Percentiles rank a stretch among this genome's conserved stretches.
Evolutionary conservation across 495 filamentous ascomycete species (phyloP).

Genomic region (Daldinia bambusicola): DNA sequence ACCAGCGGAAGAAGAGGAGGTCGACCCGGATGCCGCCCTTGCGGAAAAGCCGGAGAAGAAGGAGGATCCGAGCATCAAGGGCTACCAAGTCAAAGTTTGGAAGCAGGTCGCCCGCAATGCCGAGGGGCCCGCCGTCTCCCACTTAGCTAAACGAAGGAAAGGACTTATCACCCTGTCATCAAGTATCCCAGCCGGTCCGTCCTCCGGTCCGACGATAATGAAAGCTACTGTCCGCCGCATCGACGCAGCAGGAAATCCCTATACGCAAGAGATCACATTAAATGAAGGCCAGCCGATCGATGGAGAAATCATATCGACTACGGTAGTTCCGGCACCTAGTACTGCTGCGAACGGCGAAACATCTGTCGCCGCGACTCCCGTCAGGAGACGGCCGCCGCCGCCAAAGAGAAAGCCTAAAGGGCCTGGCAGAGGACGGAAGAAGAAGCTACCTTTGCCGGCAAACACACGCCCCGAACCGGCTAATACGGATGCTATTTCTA

Average conservation of each 20-base stretch:
- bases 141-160: conserved; percentile 86
- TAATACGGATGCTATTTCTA: conserved; percentile 46
- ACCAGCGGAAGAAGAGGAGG: conserved; percentile 64
- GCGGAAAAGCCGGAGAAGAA: conserved; percentile 58
- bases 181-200: conserved; percentile 53
- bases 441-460: conserved; percentile 63
- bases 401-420: conserved; percentile 80
- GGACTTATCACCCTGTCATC: conserved; percentile 65
- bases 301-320: conserved; percentile 76
- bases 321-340: conserved; percentile 54
- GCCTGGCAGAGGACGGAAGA: conserved; percentile 72
- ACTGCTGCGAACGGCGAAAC: conserved; percentile 40
- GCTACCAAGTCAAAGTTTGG: conserved; percentile 81
- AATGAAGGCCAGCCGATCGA: conserved; percentile 83
- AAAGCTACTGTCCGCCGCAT: conserved; percentile 80
- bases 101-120: conserved; percentile 77
- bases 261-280: conserved; percentile 81
- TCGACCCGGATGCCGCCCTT: conserved; percentile 58
- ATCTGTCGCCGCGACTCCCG: conserved; percentile 50
- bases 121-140: conserved; percentile 80
- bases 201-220: conserved; percentile 64
- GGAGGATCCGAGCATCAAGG: conserved; percentile 68
- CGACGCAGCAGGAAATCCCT: conserved; percentile 80
- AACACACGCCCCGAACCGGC: conserved; percentile 51
- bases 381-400: conserved; percentile 72